Base-by-base conservation (phyloP, 164 flowering plant genomes). In the Chimonanthus salicifolius region DNA sequence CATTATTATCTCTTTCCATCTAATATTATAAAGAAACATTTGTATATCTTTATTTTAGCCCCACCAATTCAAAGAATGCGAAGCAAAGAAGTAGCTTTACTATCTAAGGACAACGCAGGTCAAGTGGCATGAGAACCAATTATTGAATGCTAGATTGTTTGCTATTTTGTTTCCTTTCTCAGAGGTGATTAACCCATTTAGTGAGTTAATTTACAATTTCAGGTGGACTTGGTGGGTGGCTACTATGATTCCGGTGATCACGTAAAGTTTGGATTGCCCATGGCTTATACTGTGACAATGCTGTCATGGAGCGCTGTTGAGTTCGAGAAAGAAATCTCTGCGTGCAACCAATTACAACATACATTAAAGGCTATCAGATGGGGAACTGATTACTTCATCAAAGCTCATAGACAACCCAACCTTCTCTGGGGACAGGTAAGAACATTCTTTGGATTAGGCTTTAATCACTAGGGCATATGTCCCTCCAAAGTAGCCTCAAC, bases 231-330 rank as follows among this genome's bases (percentile, higher is more conserved):
- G 83, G 91, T 87, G 66, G 98, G 98, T 84, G 97, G 98, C 18
- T 94, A 94, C 73, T 92, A 90, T 74, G 98, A 92, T 75, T 92
- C 97, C 13, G 98, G 98, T 43, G 98, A 94, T 75, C 89, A 90
- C 79, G 96, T 94, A 49, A 94, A 94, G 80, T 91, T 91, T 58
- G 97, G 94, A 8, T 75, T 94, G 58, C 98, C 98, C 15, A 87
- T 90, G 94, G 98, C 97, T 5, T 94, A 74, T 64, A 82, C 76
- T 2, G 82, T 85, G 71, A 94, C 94, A 6, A 86, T 92, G 86
- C 89, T 94, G 49, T 72, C 97, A 48, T 94, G 98, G 98, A 88
- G 89, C 62, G 87, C 84, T 0, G 71, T 89, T 58, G 94, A 90
- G 9, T 90, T 78, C 79, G 69, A 78, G 62, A 79, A 78, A 58